A percentile compares a stretch with the other conserved stretches of the same genome.
These are phyloP conservation scores for Zygoascus meyerae DNA, from an alignment of 1,139 yeast genomes.

Conservation along the genomic window DNA sequence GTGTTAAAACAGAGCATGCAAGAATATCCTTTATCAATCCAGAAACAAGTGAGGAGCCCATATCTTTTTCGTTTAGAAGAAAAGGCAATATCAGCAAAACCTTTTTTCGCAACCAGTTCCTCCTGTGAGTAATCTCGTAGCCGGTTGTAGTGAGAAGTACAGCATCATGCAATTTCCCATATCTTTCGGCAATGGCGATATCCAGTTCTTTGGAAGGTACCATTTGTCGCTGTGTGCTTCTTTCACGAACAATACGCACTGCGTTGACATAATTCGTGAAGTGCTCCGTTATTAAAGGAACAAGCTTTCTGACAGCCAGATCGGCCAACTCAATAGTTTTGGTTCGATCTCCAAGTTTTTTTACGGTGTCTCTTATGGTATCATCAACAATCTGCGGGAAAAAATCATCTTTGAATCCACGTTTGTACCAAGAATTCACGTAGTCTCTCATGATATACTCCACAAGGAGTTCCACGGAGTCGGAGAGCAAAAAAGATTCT, in stretches of 20 bases:
- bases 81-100: constrained; percentile 45
- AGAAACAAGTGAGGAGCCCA: constrained; percentile 44
- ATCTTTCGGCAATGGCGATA: constrained; percentile 54
- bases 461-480: constrained; percentile 48
- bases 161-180: constrained; percentile 58
- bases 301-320: constrained; percentile 49
- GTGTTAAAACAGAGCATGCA: constrained; percentile 49
- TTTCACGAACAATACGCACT: constrained; percentile 33
- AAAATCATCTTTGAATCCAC: constrained; percentile 42
- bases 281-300: constrained; percentile 68
- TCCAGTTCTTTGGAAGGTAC: constrained; percentile 47
- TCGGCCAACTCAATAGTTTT: constrained; percentile 48
- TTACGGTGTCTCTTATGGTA: constrained; percentile 44
- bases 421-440: constrained; percentile 57
- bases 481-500: constrained; percentile 49
- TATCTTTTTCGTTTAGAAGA: constrained; percentile 47
- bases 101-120: constrained; percentile 45
- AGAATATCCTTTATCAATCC: constrained; percentile 59
- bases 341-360: constrained; percentile 41
- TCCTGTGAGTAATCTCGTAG: constrained; percentile 43
- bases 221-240: constrained; percentile 26
- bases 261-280: constrained; percentile 51
- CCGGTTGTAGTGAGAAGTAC: constrained; percentile 43
- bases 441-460: constrained; percentile 54
- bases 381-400: constrained; percentile 52